A percentile compares a stretch with the other conserved stretches of the same genome.
Evolutionary conservation across 345 rosid genomes (phyloP).

Genomic region (Turritis glabra): DNA sequence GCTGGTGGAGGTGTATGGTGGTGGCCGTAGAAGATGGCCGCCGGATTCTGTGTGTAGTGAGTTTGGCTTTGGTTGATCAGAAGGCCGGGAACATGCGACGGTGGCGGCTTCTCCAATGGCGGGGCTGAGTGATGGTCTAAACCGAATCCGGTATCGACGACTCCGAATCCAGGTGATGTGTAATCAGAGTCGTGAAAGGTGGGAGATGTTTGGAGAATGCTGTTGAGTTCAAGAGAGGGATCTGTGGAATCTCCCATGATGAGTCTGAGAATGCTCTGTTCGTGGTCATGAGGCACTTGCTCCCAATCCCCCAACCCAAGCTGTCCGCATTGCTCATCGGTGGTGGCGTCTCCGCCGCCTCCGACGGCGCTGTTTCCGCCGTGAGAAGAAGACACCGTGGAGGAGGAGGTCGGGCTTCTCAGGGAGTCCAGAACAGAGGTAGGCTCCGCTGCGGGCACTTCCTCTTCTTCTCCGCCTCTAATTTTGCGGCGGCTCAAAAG

Average conservation of each 20-base stretch:
- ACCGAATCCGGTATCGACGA: constrained; percentile 57
- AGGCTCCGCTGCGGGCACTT: constrained; percentile 47
- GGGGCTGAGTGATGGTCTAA: constrained; percentile 50
- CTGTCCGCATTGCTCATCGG: constrained; percentile 59
- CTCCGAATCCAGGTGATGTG: constrained; percentile 53
- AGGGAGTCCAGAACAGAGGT: constrained; percentile 56
- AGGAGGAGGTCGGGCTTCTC: constrained; percentile 54
- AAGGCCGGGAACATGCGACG: constrained; percentile 41
- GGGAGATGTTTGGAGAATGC: constrained; percentile 47
- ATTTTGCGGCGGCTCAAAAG: constrained; percentile 29
- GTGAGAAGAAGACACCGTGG: constrained; percentile 81
- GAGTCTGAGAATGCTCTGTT: constrained; percentile 63
- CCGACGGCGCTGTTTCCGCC: constrained; percentile 46
- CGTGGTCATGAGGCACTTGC: constrained; percentile 54
- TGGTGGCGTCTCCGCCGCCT: constrained; percentile 39
- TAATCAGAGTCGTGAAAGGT: constrained; percentile 39
- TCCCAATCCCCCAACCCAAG: constrained; percentile 71
- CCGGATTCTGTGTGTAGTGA: constrained; percentile 49
- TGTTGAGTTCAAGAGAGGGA: constrained; percentile 58
- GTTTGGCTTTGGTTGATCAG: constrained; percentile 56
- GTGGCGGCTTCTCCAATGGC: no score
- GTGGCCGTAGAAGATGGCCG: constrained; percentile 51
- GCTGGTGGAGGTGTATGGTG: constrained; percentile 47
- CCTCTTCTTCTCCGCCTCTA: constrained; percentile 6
- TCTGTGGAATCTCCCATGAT: constrained; percentile 76